Percentiles rank a stretch among this genome's conserved stretches.
phyloP scores from a whole-genome alignment of 345 rosid genomes.

The Dipteronia dyeriana region DNA sequence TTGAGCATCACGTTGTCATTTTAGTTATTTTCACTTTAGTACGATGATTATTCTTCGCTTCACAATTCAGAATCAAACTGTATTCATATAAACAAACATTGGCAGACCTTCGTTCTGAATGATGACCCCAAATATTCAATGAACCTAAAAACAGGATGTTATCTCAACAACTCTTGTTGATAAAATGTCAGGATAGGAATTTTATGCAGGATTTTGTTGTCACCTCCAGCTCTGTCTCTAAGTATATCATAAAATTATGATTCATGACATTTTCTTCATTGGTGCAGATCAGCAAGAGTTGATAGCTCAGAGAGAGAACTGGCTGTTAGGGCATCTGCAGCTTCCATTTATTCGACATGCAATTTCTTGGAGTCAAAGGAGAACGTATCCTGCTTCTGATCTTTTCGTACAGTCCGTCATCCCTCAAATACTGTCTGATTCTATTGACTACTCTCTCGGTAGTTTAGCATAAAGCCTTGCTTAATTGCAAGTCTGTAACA shows the following conservation, averaged over 20 bases:
- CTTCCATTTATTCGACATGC: slow-evolving; percentile 93
- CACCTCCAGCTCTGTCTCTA: neutral
- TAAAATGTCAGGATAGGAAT: neutral
- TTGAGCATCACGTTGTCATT: slow-evolving; percentile 13
- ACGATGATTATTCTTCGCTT: neutral
- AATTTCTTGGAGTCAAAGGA: slow-evolving; percentile 66
- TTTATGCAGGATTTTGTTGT: neutral
- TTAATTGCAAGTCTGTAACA: slow-evolving; percentile 14
- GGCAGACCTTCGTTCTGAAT: neutral
- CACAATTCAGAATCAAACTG: neutral
- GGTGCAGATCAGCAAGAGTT: slow-evolving; percentile 47
- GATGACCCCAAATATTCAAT: too few relatives aligned
- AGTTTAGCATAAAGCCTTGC: neutral
- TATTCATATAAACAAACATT: neutral
- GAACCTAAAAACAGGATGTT: neutral
- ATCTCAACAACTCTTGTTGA: neutral
- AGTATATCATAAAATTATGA: neutral
- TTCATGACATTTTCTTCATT: neutral
- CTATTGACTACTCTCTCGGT: neutral
- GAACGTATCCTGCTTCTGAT: slow-evolving; percentile 67
- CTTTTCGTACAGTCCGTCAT: too few relatives aligned
- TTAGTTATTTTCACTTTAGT: slow-evolving; percentile 3
- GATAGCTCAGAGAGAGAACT: slow-evolving; percentile 54
- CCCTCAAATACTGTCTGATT: neutral
- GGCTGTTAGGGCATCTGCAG: slow-evolving; percentile 94